Evolutionary conservation across 2,329 filamentous ascomycete species (phyloP), one percentile per base, ranked within the genome.

Genomic region (Colletotrichum truncatum): DNA sequence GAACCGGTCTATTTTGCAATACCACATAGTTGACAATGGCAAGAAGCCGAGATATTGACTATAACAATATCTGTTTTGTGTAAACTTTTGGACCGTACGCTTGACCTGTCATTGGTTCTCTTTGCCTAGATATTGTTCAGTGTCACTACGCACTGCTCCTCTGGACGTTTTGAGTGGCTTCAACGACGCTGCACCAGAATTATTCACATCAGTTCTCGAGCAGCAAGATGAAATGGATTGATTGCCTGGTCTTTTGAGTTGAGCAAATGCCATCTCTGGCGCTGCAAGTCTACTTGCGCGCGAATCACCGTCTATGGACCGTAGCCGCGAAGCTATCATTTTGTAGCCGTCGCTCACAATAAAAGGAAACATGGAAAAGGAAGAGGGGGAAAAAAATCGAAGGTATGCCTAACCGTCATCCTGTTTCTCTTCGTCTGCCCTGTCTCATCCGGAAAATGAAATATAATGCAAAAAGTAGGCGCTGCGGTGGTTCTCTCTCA

Each of bases 321-420:
- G 41, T 58, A 51, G 43, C 55, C 45, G 55, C 38, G 43, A 58
- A 58, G 55, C 55, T 48, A 30, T 36, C 21, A 39, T 56, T 51
- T n/a, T 58, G 55, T 58, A 39, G 48, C 55, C 43, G n/a, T 11
- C 30, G 10, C 43, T 38, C 43, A n/a, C n/a, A 30, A 49, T 30
- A 51, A 51, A 34, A 51, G 46, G 16, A 51, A 51, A 12, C 39
- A 23, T 43, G 28, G 32, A 30, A 51, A 49, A n/a, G 14, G n/a
- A 34, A 12, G 6, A 7, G 23, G 11, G 28, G 10, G 28, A 36
- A 16, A 51, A 51, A 38, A 12, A 39, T 16, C n/a, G 6, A 38
- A 14, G 18, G 10, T 5, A 6, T 21, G 39, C 43, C 43, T 25
- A 23, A 23, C 14, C 48, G 21, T 23, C 21, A 4, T 52, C 48